These are phyloP conservation scores for Apiotrichum veenhuisii DNA, from an alignment of 1,284 basidiomycete species.

Conservation along the genomic window DNA sequence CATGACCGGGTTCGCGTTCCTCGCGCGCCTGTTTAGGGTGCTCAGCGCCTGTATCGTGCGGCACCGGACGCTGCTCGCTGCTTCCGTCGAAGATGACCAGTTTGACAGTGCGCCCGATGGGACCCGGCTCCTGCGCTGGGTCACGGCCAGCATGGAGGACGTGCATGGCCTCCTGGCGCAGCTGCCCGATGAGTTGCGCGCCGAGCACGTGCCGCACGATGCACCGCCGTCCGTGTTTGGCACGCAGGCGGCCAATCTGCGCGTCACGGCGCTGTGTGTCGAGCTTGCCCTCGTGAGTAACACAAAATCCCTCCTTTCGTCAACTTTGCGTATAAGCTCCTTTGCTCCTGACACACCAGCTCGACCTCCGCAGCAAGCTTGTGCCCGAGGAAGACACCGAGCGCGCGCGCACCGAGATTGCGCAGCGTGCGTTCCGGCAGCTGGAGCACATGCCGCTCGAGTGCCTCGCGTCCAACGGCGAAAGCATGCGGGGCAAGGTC, in stretches of 20 bases:
- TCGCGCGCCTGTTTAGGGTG: constrained; percentile 21
- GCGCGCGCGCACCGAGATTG: constrained; percentile 19
- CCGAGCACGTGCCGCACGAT: not conserved
- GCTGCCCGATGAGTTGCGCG: constrained; percentile 11
- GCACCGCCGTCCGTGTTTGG: constrained; percentile 13
- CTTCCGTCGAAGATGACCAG: no score
- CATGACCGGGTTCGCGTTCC: constrained; percentile 23
- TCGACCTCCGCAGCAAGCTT: constrained; percentile 23
- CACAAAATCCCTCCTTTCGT: no score
- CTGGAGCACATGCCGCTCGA: constrained; percentile 26
- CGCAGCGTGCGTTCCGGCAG: constrained; percentile 18
- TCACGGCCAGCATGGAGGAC: not conserved
- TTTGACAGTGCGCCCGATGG: constrained; percentile 9
- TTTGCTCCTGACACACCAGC: constrained; percentile 9
- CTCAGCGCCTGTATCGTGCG: constrained; percentile 25
- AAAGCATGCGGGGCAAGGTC: constrained; percentile 33
- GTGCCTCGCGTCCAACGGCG: constrained; percentile 31
- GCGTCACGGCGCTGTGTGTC: constrained; percentile 28
- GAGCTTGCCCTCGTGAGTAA: constrained; percentile 31
- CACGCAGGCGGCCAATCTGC: constrained; percentile 31
- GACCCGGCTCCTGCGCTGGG: not conserved
- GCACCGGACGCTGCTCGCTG: constrained; percentile 21
- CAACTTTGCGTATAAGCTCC: no score
- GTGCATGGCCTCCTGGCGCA: constrained; percentile 12
- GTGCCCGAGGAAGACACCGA: constrained; percentile 18